Base-by-base conservation (phyloP, 208 protist species). In the Trypanosomatidae sp. region DNA sequence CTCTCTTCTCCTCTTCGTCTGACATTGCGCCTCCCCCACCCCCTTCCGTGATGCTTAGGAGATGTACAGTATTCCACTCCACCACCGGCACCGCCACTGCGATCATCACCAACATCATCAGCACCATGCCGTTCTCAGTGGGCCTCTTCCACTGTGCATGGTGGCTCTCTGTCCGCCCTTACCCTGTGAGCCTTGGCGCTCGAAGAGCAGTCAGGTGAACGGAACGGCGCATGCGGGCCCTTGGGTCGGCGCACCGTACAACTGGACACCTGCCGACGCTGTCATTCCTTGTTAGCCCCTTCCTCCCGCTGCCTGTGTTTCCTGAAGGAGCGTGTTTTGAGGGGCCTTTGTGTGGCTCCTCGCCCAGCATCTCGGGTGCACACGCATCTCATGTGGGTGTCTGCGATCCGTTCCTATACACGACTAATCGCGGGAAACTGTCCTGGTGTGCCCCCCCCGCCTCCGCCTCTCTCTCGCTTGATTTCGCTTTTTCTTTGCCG, bases 321-420 rank as follows among this genome's bases (percentile, higher is more conserved):
- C 36, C 36, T 39, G 36, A 6, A 39, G 36, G 36, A 39, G 36
- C 36, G 36, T 39, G 36, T 39, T 39, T 39, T 39, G 36, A 39
- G 36, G 3, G 36, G 36, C 0, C 36, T 39, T 39, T 39, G 36
- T 39, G 36, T 39, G 43, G 22, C 41, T 33, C n/a, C 22, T 59
- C 53, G 53, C 25, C 13, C 25, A 59, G 53, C 22, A 25, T 33
- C 33, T 59, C 53, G 36, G 5, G 25, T 3, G 25, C 53, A 7
- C 12, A 3, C 33, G 22, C 22, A 28, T 33, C 25, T 25, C 53
- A 17, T 59, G 10, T 59, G 8, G 17, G 44, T 36, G 13, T 55
- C 25, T 55, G n/a, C 25, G 50, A 28, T 70, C 28, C 28, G 72
- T 56, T 70, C 65, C 43, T 36, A 8, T 65, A 33, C 47, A 60